Evolutionary conservation across 2,329 filamentous ascomycete species (phyloP), one percentile per base, ranked within the genome.

Genomic region (Malbranchea zuffiana): DNA sequence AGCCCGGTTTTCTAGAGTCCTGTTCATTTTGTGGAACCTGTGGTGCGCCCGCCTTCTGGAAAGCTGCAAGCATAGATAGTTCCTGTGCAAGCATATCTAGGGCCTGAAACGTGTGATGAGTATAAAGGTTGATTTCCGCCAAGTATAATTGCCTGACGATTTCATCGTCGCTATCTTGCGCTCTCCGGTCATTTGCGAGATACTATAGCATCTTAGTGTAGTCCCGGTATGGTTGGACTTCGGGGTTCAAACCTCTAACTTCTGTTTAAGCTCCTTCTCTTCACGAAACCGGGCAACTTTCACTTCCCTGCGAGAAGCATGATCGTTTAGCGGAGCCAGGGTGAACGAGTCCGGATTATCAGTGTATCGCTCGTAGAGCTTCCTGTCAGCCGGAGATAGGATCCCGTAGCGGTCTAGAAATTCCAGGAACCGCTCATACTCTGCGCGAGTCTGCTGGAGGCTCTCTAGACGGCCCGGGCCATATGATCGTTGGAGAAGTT

Each of bases 21-120:
- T 56, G 53, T 24, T 49, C 47, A 11, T 45, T 42, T 32, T 61
- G 47, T 19, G 54, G 51, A 12, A 49, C 47, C 34, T 52, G 60
- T 19, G 59, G 71, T 50, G 56, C 69, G 35, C 36, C 64, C 47
- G 33, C 71, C 5, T 16, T 33, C 57, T 37, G 83, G 24, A 83
- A 83, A 49, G 79, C 71, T 1, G 80, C 77, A 11, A 98, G 68
- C 47, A 98, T 81, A 41, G 87, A 77, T 39, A 85, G 59, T 62
- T 98, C 90, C 48, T 84, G 80, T 26, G 81, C 82, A 40, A 95
- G 70, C 12, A 82, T 75, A 58, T 96, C 90, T n/a, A 98, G 72
- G 0, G 78, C 73, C 54, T 90, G 82, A 51, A 96, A 92, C 4
- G 86, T 71, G 54, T 82, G 75, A 58, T 95, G 84, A 3, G 79